Percentiles rank a stretch among this genome's conserved stretches.
Conservation (phyloP, 176 grass and related monocot species). For the Melocanna baccifera region DNA sequence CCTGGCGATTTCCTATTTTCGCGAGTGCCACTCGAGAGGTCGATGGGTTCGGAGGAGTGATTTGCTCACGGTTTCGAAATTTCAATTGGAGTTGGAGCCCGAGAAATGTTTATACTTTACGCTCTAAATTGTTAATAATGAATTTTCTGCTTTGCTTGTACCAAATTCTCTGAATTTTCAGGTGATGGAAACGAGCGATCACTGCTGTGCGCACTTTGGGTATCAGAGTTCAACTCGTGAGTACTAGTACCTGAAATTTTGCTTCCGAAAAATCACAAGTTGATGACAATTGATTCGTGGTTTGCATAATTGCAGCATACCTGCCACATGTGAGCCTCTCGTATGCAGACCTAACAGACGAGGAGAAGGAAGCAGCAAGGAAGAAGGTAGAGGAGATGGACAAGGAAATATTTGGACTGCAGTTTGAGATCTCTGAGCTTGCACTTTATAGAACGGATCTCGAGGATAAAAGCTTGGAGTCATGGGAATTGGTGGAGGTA, state of each 20-base stretch:
- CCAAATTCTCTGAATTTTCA: slow-evolving; percentile 12
- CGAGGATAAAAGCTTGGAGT: slow-evolving; percentile 84
- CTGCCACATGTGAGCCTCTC: slow-evolving; percentile 79
- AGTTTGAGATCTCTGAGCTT: slow-evolving; percentile 66
- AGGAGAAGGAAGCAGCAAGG: slow-evolving; percentile 74
- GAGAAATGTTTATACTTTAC: not conserved
- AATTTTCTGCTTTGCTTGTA: not conserved
- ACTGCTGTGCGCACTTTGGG: slow-evolving; percentile 61
- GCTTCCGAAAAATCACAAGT: not conserved
- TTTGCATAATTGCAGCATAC: slow-evolving; percentile 54
- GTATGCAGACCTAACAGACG: slow-evolving; percentile 76
- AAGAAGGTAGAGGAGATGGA: slow-evolving; percentile 71
- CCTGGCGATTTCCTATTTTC: not conserved
- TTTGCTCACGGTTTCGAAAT: not conserved
- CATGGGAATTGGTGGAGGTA: slow-evolving; percentile 85
- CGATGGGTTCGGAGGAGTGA: not conserved
- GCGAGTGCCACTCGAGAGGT: not conserved
- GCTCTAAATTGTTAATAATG: not conserved
- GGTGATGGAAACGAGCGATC: slow-evolving; percentile 66
- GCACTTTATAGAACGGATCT: slow-evolving; percentile 77
- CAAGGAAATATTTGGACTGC: slow-evolving; percentile 58
- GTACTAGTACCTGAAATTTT: slow-evolving; percentile 14
- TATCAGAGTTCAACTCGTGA: slow-evolving; percentile 63
- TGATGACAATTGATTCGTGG: not conserved
- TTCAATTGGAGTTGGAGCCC: not conserved